Conservation (phyloP, 352 stramenopile species). For the Globisporangium ultimum region DNA sequence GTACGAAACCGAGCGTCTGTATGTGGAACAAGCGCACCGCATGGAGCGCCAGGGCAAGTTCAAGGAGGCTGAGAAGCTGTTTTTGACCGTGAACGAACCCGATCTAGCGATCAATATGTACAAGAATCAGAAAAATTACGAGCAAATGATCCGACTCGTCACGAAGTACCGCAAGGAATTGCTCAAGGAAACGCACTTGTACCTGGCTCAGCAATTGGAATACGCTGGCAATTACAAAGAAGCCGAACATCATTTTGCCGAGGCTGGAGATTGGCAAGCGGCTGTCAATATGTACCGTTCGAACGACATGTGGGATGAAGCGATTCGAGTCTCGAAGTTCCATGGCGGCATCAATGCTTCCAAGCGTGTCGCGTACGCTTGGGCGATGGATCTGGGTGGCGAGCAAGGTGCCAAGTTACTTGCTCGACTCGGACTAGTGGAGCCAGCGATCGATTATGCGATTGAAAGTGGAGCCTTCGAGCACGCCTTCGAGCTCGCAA, state of each 20-base stretch:
- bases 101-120: conserved; percentile 96
- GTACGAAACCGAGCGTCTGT: conserved; percentile 89
- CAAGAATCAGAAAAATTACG: conserved; percentile 95
- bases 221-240: conserved; percentile 91
- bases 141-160: conserved; percentile 94
- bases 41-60: conserved; percentile 89
- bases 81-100: conserved; percentile 90
- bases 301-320: conserved; percentile 95
- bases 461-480: conserved; percentile 92
- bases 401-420: conserved; percentile 91
- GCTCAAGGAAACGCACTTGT: conserved; percentile 92
- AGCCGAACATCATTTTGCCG: conserved; percentile 92
- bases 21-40: conserved; percentile 91
- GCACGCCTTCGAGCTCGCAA: conserved; percentile 91
- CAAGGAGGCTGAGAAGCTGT: conserved; percentile 93
- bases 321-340: conserved; percentile 92
- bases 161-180: conserved; percentile 91
- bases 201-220: conserved; percentile 91
- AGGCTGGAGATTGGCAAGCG: conserved; percentile 89
- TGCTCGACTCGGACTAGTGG: conserved; percentile 88
- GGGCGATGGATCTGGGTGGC: conserved; percentile 89
- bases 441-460: conserved; percentile 92
- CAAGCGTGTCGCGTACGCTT: conserved; percentile 93
- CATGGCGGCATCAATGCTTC: conserved; percentile 90
- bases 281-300: conserved; percentile 95